phyloP scores from a whole-genome alignment of 2,329 filamentous ascomycete species.

The Monilinia fructigena region DNA sequence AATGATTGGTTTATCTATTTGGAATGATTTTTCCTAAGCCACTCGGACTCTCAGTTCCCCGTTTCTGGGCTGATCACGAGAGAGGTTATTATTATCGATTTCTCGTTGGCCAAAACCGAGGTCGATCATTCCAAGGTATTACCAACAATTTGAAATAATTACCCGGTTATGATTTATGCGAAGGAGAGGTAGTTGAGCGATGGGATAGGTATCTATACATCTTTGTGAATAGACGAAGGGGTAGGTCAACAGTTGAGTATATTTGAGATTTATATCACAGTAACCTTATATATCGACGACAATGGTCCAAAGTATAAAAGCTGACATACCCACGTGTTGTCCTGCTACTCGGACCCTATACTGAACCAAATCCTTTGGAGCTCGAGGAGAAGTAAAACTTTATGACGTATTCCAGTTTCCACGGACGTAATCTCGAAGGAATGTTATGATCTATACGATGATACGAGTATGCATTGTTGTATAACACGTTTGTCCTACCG shows the following conservation, averaged over 20 bases:
- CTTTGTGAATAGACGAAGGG: not conserved
- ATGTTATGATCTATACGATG: not conserved
- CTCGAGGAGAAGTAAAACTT: not conserved
- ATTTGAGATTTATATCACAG: not conserved
- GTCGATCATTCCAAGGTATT: constrained; percentile 11
- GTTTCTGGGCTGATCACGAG: constrained; percentile 23
- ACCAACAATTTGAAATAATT: not conserved
- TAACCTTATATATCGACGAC: not conserved
- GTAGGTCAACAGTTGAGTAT: not conserved
- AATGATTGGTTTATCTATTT: constrained; percentile 13
- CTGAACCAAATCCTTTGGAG: not conserved
- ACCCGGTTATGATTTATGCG: not conserved
- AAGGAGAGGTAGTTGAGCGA: not conserved
- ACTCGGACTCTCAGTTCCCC: constrained; percentile 21
- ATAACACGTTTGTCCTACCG: not conserved
- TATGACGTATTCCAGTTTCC: constrained; percentile 3
- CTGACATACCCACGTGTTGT: not conserved
- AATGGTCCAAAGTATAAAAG: too few relatives aligned
- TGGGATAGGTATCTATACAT: too few relatives aligned
- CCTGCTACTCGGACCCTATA: not conserved
- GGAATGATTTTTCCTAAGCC: constrained; percentile 16
- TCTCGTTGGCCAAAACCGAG: constrained; percentile 19
- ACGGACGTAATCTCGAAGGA: not conserved
- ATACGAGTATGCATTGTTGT: not conserved
- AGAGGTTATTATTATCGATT: not conserved